A percentile compares a stretch with the other conserved stretches of the same genome.
These are phyloP conservation scores for Coemansia sp. DNA, from an alignment of 192 early-diverging fungal genomes.

Conservation along the genomic window DNA sequence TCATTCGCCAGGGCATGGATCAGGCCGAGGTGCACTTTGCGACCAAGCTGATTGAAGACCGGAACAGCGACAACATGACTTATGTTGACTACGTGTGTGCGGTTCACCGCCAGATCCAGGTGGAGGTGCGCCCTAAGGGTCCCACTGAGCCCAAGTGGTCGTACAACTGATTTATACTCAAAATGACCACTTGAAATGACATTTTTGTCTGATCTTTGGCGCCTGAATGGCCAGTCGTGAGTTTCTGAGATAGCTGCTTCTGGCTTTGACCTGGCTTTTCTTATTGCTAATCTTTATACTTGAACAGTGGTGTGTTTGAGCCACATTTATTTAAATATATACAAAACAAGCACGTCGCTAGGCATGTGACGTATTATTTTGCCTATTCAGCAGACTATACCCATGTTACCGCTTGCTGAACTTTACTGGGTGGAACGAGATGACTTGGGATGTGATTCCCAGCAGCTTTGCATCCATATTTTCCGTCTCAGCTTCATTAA, in stretches of 20 bases:
- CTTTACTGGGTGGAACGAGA: slow-evolving; percentile 28
- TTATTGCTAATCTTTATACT: too few species aligned
- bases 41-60: slow-evolving; percentile 82
- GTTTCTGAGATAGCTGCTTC: not conserved
- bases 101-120: slow-evolving; percentile 86
- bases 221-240: not conserved
- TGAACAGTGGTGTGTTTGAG: too few species aligned
- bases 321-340: not conserved
- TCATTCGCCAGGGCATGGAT: slow-evolving; percentile 87
- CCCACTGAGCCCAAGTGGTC: slow-evolving; percentile 42
- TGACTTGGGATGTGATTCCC: slow-evolving; percentile 27
- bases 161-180: slow-evolving; percentile 24
- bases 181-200: not conserved
- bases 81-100: slow-evolving; percentile 92
- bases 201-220: too few species aligned
- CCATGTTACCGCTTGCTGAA: slow-evolving; percentile 9
- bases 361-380: not conserved
- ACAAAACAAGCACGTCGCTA: not conserved
- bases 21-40: slow-evolving; percentile 77
- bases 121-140: slow-evolving; percentile 61
- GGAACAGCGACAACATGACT: slow-evolving; percentile 80
- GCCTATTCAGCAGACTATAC: not conserved
- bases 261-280: not conserved
- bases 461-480: slow-evolving; percentile 17
- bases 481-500: not conserved